Percentiles rank a stretch among this genome's conserved stretches.
Evolutionary conservation across 2,329 filamentous ascomycete species (phyloP).

Genomic region (Monilinia aucupariae): DNA sequence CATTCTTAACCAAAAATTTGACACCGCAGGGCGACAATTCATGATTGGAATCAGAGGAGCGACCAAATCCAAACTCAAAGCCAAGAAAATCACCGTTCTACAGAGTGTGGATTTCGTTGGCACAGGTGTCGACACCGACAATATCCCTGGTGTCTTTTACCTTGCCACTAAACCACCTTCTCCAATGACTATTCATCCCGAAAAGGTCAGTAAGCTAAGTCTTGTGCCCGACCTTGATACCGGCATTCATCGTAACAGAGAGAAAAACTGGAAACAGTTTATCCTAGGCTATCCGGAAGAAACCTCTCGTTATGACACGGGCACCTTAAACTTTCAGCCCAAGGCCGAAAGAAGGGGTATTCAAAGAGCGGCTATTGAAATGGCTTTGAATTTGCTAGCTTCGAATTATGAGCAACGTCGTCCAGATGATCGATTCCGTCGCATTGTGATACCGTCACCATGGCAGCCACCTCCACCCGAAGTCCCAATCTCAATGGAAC

Average conservation of each 20-base stretch:
- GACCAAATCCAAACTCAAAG: background rate
- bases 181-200: background rate
- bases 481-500: constrained; percentile 24
- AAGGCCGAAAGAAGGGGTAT: constrained; percentile 31
- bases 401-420: constrained; percentile 33
- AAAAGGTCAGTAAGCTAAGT: background rate
- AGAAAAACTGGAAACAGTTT: background rate
- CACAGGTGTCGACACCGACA: constrained; percentile 10
- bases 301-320: background rate
- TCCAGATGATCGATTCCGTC: constrained; percentile 28
- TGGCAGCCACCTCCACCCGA: constrained; percentile 20
- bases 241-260: background rate
- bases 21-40: background rate
- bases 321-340: constrained; percentile 23
- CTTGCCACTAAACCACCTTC: constrained; percentile 8
- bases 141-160: constrained; percentile 8
- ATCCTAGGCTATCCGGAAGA: constrained; percentile 8
- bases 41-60: background rate
- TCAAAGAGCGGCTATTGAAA: constrained; percentile 29
- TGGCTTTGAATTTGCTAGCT: constrained; percentile 28
- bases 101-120: constrained; percentile 1
- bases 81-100: constrained; percentile 1
- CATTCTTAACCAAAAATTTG: background rate
- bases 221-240: constrained; percentile 5
- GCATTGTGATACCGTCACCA: constrained; percentile 19